Base-by-base conservation (phyloP, 371 early-diverging fungal species). In the Coemansia sp. region DNA sequence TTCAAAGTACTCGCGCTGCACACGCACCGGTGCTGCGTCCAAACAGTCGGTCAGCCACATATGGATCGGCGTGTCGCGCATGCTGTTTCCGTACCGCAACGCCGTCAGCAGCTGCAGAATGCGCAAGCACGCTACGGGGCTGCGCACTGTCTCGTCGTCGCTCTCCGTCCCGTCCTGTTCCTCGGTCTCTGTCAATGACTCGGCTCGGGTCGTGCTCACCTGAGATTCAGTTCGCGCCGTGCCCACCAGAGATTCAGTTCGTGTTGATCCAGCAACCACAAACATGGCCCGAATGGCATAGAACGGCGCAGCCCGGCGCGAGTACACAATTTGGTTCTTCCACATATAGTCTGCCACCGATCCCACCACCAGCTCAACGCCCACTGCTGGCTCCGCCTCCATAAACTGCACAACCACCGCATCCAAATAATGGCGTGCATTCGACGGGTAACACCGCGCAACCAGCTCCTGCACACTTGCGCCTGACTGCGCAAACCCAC, bases 271-370 rank as follows among this genome's bases (percentile, higher is more conserved):
- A 1, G 21, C 18, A 11, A 11, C 57, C 37, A 22, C 24, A 67
- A 79, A 79, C 72, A 79, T 71, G 42, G 14, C 58, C 10, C 79
- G 71, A 21, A 79, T 64, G 4, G 67, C 74, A 34, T 61, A 63
- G 47, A 79, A 80, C 21, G 70, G 69, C n/a, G 67, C 61, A 22
- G 60, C 29, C 18, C 51, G 54, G 11, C 62, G 66, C 26, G 68
- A 34, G 40, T 79, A 79, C 3, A 72, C 69, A 18, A 80, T 59
- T 50, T 66, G 62, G 24, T 53, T 76, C 45, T 52, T 64, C 61
- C 64, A 80, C 79, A 79, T 80, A 18, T 69, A 59, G 34, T 67
- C 65, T 6, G 80, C 80, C 13, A 79, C 61, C 29, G 79, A 69
- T 13, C 79, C 79, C 11, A 79, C 62, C 6, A 80, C 76, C 29